Evolutionary conservation across 495 filamentous ascomycete genomes (phyloP).

Genomic region (Trichoderma erinaceum): DNA sequence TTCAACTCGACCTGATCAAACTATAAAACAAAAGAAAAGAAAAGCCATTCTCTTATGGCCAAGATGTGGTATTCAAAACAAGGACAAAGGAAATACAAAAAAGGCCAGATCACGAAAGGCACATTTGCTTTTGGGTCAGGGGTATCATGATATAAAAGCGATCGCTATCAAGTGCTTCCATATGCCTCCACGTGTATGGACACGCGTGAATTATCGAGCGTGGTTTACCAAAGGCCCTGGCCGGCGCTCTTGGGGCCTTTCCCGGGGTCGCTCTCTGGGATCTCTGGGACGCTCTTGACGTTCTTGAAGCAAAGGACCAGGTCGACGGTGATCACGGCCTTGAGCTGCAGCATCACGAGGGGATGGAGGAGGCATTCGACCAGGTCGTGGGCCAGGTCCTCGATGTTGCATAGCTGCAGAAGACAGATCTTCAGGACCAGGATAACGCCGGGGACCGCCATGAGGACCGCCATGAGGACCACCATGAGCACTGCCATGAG

Average conservation of each 20-base stretch:
- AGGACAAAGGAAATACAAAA: constrained; percentile 4
- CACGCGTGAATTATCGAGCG: constrained; percentile 32
- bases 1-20: neutral
- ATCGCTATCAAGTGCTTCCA: neutral
- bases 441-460: neutral
- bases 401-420: neutral
- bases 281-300: constrained; percentile 9
- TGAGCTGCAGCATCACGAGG: neutral
- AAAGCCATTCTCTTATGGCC: neutral
- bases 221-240: constrained; percentile 61
- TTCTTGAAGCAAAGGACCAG: constrained; percentile 1
- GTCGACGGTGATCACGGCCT: neutral
- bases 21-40: neutral
- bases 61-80: constrained; percentile 9
- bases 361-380: neutral
- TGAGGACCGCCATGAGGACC: too few relatives aligned
- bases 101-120: neutral
- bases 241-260: constrained; percentile 24
- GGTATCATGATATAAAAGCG: neutral
- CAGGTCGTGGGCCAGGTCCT: neutral
- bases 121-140: neutral
- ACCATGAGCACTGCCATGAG: too few relatives aligned
- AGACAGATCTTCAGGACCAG: neutral
- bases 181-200: neutral
- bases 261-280: constrained; percentile 21